Evolutionary conservation across 306 rosid genomes (phyloP).

Genomic region (Biancaea sappan): DNA sequence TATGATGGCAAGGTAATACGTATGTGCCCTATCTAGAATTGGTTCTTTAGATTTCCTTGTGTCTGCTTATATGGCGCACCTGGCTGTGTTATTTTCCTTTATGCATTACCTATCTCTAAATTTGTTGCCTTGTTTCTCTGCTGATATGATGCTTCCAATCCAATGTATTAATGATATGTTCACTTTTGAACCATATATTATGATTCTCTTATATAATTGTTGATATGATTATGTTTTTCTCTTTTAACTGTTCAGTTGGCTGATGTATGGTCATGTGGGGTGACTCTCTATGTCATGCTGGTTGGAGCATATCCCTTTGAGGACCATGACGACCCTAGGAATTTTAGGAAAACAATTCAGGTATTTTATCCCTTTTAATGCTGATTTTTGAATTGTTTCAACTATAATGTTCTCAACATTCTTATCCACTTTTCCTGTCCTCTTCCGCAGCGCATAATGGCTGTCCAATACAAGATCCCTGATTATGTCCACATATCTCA

Average conservation of each 20-base stretch:
- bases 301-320: constrained; percentile 83
- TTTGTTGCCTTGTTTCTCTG: constrained; percentile 3
- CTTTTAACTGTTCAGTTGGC: constrained; percentile 54
- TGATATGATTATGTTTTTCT: constrained; percentile 14
- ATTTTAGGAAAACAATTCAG: constrained; percentile 81
- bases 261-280: constrained; percentile 86
- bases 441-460: constrained; percentile 60
- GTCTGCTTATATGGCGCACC: neutral
- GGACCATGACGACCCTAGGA: constrained; percentile 78
- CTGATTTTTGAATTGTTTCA: constrained; percentile 20
- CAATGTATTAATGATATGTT: neutral
- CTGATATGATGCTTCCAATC: neutral
- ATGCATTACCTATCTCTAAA: neutral
- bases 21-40: neutral
- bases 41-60: constrained; percentile 19
- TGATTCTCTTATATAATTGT: neutral
- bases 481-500: constrained; percentile 73
- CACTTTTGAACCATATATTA: neutral
- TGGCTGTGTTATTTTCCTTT: neutral
- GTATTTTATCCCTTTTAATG: constrained; percentile 37
- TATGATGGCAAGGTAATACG: constrained; percentile 65
- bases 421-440: constrained; percentile 26
- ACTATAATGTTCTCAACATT: constrained; percentile 13
- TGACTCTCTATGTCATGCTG: constrained; percentile 82
- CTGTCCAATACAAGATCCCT: constrained; percentile 65